These are phyloP conservation scores for Candida tibetensis DNA, from an alignment of 805 yeast genomes.

Conservation along the genomic window DNA sequence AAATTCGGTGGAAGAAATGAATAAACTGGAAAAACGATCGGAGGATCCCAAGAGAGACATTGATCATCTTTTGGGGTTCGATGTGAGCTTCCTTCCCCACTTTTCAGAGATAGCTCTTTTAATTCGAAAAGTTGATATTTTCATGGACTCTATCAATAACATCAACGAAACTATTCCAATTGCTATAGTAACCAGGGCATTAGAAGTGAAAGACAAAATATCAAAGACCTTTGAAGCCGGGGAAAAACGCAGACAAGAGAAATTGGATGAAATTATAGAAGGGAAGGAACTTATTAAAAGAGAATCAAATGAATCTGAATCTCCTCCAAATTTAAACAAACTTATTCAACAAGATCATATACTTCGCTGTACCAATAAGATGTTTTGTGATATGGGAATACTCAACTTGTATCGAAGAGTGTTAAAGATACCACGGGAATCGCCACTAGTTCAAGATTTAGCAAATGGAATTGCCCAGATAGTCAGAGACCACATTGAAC, in stretches of 20 bases:
- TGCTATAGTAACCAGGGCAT: constrained; percentile 30
- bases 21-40: background rate
- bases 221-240: constrained; percentile 21
- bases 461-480: constrained; percentile 39
- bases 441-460: constrained; percentile 47
- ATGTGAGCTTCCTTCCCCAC: constrained; percentile 56
- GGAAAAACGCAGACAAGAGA: constrained; percentile 24
- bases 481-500: constrained; percentile 38
- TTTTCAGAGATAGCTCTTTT: constrained; percentile 47
- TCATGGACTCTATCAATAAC: constrained; percentile 9
- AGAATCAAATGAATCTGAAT: constrained; percentile 4
- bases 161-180: constrained; percentile 15
- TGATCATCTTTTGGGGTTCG: constrained; percentile 66
- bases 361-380: constrained; percentile 48
- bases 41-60: constrained; percentile 40
- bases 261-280: constrained; percentile 20
- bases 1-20: constrained; percentile 19
- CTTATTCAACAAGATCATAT: constrained; percentile 30
- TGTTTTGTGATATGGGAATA: constrained; percentile 53
- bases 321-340: constrained; percentile 18
- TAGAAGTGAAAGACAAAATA: constrained; percentile 32
- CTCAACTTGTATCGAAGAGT: constrained; percentile 59
- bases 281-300: constrained; percentile 5
- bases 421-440: constrained; percentile 42
- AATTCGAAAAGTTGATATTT: constrained; percentile 27